A percentile compares a stretch with the other conserved stretches of the same genome.
These are phyloP conservation scores for Arachis stenosperma DNA, from an alignment of 306 rosid species.

Conservation along the genomic window DNA sequence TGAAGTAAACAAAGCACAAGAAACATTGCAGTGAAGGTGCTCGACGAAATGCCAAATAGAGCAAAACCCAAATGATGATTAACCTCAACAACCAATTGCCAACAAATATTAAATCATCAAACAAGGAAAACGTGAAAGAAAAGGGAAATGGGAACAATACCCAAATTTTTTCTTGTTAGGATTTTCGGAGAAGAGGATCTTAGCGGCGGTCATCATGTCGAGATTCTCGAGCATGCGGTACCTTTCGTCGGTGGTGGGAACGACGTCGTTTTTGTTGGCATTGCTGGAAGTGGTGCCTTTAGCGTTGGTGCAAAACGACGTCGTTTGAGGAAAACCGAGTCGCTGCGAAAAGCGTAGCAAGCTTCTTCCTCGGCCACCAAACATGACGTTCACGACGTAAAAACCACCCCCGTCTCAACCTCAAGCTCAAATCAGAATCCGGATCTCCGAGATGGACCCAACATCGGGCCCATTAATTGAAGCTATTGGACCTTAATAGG, in stretches of 20 bases:
- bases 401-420: not conserved
- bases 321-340: conserved; percentile 34
- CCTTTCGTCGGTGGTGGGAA: conserved; percentile 40
- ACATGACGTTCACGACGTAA: conserved; percentile 39
- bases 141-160: conserved; percentile 40
- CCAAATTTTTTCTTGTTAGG: conserved; percentile 77
- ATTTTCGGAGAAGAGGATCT: conserved; percentile 74
- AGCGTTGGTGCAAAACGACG: conserved; percentile 43
- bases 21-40: conserved; percentile 24
- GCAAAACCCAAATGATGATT: not conserved
- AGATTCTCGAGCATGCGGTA: conserved; percentile 69
- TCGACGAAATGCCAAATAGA: conserved; percentile 48
- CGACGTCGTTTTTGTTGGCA: not conserved
- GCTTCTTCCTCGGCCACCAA: conserved; percentile 48
- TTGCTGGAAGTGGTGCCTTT: conserved; percentile 26
- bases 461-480: not conserved
- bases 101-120: not conserved
- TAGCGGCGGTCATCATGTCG: conserved; percentile 70
- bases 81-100: not conserved
- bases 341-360: conserved; percentile 45
- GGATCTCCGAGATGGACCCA: not conserved
- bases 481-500: not conserved
- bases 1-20: not conserved
- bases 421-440: not conserved
- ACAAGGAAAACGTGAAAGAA: not conserved